Base-by-base conservation (phyloP, 768 basidiomycete species). In the Filobasidium wieringae region DNA sequence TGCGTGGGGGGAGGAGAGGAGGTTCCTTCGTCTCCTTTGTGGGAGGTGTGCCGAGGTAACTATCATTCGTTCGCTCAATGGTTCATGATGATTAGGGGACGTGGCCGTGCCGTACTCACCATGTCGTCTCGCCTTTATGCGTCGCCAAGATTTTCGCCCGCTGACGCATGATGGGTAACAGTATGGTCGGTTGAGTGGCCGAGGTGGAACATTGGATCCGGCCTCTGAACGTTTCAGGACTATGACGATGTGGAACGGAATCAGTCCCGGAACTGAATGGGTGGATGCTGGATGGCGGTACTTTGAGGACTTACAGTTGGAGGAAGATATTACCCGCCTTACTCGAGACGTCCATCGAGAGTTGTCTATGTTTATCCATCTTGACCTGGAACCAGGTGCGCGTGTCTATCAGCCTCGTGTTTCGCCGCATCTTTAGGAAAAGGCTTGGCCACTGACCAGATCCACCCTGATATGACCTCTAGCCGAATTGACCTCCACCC, bases 191-290 rank as follows among this genome's bases (percentile, higher is more conserved):
- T 27, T 59, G 51, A 7, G 31, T 26, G 26, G 58, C 40, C 22
- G 58, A 43, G 3, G 58, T 59, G 9, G 58, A 59, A 24, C 58
- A 59, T 15, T 59, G 51, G 15, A 59, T 59, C 12, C 52, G 58
- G 12, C 58, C 58, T 17, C 53, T 39, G 33, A 59, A 59, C 26
- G 31, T 54, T 3, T 52, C 51, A 9, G 58, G 58, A 2, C 57
- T 59, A 32, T 6, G 27, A 7, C 5, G 5, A 40, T 15, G n/a
- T 4, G 6, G 17, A 15, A 1, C 12, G 12, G 26, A 43, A n/a
- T 53, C 26, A 59, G 51, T 36, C 4, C 15, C 7, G 33, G 6
- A n/a, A n/a, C n/a, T n/a, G n/a, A 17, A n/a, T 41, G 26, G 17
- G 26, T 2, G 27, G 27, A 22, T 30, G 33, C 7, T 27, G 17